Evolutionary conservation across 108 stramenopile species (phyloP).

Genomic region (Fragilaria crotonensis): DNA sequence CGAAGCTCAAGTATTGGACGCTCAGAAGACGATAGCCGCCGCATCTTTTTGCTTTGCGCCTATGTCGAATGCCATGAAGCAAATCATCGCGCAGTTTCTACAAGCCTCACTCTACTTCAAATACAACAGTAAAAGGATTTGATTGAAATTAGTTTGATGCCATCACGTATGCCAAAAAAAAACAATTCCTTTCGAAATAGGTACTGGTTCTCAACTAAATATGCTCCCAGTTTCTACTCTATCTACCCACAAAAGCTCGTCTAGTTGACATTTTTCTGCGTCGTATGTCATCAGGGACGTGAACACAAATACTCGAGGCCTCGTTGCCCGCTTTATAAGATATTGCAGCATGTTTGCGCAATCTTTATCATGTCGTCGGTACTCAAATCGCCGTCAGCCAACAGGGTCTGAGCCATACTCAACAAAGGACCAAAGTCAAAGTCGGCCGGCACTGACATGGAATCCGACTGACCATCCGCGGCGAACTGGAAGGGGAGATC

Average conservation of each 20-base stretch:
- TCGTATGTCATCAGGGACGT: too few species aligned
- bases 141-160: conserved; percentile 56
- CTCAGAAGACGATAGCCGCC: conserved; percentile 56
- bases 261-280: too few species aligned
- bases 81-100: conserved; percentile 45
- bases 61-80: conserved; percentile 60
- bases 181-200: too few species aligned
- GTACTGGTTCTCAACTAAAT: too few species aligned
- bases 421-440: background rate
- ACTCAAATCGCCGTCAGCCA: background rate
- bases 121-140: conserved; percentile 86
- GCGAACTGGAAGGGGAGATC: conserved; percentile 69
- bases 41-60: conserved; percentile 72
- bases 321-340: background rate
- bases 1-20: conserved; percentile 37
- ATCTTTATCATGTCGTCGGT: background rate
- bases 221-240: too few species aligned
- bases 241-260: too few species aligned
- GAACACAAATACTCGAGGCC: too few species aligned
- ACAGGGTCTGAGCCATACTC: background rate
- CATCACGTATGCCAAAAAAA: too few species aligned
- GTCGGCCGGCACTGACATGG: background rate
- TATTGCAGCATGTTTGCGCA: background rate
- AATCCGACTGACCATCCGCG: conserved; percentile 39
- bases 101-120: conserved; percentile 73